Conservation (phyloP, 2,329 filamentous ascomycete species). For the Aspergillus calidoustus region DNA sequence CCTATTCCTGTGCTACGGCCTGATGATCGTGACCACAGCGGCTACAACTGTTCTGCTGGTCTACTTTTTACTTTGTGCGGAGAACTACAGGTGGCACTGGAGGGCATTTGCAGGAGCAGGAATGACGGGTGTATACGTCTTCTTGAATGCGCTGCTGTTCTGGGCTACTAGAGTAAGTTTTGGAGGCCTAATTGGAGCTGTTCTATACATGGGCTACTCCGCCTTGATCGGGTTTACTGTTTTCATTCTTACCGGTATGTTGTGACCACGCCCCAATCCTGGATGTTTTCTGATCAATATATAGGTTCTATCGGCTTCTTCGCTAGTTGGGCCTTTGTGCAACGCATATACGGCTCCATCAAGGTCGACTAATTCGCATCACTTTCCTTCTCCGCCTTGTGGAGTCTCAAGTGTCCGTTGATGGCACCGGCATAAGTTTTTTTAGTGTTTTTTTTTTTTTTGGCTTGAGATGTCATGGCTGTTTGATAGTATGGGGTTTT, state of each 20-base stretch:
- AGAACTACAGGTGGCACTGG: slow-evolving; percentile 99
- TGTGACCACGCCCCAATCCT: background rate
- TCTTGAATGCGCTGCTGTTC: slow-evolving; percentile 87
- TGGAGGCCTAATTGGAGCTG: slow-evolving; percentile 79
- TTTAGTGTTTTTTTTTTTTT: background rate
- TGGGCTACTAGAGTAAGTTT: slow-evolving; percentile 88
- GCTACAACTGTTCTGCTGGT: slow-evolving; percentile 92
- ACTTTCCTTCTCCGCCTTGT: background rate
- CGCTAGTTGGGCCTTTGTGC: slow-evolving; percentile 90
- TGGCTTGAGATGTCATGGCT: background rate
- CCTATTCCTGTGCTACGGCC: slow-evolving; percentile 93
- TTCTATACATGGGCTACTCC: slow-evolving; percentile 93
- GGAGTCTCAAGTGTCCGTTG: background rate
- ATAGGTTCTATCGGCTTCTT: slow-evolving; percentile 94
- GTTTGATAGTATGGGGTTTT: background rate
- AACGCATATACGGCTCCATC: slow-evolving; percentile 95
- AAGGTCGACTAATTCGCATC: slow-evolving; percentile 76
- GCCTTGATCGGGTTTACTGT: slow-evolving; percentile 86
- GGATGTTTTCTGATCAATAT: slow-evolving; percentile 14
- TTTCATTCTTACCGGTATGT: slow-evolving; percentile 90
- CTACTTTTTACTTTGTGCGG: slow-evolving; percentile 92
- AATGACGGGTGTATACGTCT: slow-evolving; percentile 89
- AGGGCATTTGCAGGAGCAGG: slow-evolving; percentile 89
- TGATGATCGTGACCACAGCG: slow-evolving; percentile 95
- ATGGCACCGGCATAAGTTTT: background rate